These are phyloP conservation scores for Teratosphaeria destructans DNA, from an alignment of 2,329 filamentous ascomycete species.

Conservation along the genomic window DNA sequence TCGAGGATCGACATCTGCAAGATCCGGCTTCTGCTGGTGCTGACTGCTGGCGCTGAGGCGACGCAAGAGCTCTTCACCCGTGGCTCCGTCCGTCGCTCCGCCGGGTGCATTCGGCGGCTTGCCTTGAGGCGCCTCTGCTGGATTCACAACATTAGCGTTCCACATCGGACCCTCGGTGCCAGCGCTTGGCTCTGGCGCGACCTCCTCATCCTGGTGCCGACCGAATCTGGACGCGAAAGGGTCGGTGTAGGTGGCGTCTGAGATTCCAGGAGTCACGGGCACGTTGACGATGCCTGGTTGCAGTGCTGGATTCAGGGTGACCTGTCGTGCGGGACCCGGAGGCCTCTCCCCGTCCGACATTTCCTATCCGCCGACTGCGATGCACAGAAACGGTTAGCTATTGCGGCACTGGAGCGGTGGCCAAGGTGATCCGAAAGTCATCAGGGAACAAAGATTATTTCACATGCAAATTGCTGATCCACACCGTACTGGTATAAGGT, in stretches of 20 bases:
- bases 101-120: constrained; percentile 26
- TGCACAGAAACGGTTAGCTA: neutral
- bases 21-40: constrained; percentile 28
- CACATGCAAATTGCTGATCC: neutral
- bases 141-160: constrained; percentile 2
- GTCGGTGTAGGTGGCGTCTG: constrained; percentile 9
- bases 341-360: constrained; percentile 1
- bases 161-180: constrained; percentile 1
- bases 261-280: constrained; percentile 18
- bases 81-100: constrained; percentile 35
- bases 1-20: constrained; percentile 43
- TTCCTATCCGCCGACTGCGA: neutral
- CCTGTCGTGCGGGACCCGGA: neutral
- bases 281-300: constrained; percentile 5
- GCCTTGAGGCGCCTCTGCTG: constrained; percentile 3
- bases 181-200: neutral
- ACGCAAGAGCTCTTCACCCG: constrained; percentile 41
- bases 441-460: neutral
- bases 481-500: neutral
- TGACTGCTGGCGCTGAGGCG: constrained; percentile 39
- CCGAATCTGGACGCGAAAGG: constrained; percentile 2
- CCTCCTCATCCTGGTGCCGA: neutral
- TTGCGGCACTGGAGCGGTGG: neutral
- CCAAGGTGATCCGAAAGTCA: neutral
- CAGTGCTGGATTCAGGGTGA: constrained; percentile 2